Evolutionary conservation across 768 basidiomycete species (phyloP).

Genomic region (Lentinus tigrinus): DNA sequence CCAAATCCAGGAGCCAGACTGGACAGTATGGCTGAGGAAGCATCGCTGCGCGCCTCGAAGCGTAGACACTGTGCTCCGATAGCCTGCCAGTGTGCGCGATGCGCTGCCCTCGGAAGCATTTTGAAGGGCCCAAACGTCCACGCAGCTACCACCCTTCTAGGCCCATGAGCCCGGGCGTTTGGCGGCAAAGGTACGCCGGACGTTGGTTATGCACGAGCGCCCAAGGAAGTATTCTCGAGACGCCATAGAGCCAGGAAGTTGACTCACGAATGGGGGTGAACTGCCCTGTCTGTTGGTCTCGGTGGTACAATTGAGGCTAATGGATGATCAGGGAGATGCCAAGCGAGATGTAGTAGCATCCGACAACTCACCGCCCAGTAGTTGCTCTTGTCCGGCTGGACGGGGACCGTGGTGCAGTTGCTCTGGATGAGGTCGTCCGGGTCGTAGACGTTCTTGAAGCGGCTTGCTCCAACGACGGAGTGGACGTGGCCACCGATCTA

Average conservation of each 20-base stretch:
- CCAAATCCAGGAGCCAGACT: too few relatives aligned
- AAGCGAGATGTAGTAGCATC: not conserved
- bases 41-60: not conserved
- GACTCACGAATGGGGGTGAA: slow-evolving; percentile 20
- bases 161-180: too few relatives aligned
- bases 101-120: too few relatives aligned
- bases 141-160: too few relatives aligned
- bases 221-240: too few relatives aligned
- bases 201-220: too few relatives aligned
- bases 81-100: too few relatives aligned
- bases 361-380: slow-evolving; percentile 22
- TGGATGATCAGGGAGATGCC: not conserved
- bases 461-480: slow-evolving; percentile 14
- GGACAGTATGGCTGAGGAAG: too few relatives aligned
- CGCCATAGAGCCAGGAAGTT: not conserved
- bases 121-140: too few relatives aligned
- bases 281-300: slow-evolving; percentile 12
- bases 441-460: slow-evolving; percentile 14
- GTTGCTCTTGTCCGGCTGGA: slow-evolving; percentile 22
- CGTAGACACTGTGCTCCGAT: not conserved
- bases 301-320: slow-evolving; percentile 22
- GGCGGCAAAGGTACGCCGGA: too few relatives aligned
- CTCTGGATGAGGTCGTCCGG: slow-evolving; percentile 10
- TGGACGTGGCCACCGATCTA: slow-evolving; percentile 18
- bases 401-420: slow-evolving; percentile 17